These are phyloP conservation scores for Talaromyces liani DNA, from an alignment of 495 filamentous ascomycete species.

Conservation along the genomic window DNA sequence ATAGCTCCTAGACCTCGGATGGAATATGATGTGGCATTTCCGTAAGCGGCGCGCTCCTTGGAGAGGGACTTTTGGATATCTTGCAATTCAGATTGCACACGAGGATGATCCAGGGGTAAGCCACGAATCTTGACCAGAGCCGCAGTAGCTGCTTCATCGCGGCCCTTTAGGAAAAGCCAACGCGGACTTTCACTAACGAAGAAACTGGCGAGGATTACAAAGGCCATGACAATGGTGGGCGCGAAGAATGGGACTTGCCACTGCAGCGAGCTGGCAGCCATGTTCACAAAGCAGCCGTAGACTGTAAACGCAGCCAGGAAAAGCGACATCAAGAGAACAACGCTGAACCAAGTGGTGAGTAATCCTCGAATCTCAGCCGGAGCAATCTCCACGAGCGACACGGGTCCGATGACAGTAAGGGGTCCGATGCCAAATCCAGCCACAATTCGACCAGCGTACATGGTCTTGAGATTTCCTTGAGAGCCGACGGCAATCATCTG, in stretches of 20 bases:
- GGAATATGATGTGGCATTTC: slow-evolving; percentile 5
- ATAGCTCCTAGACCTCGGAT: not conserved
- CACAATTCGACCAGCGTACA: slow-evolving; percentile 14
- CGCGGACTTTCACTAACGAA: slow-evolving; percentile 60
- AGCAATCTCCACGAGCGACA: slow-evolving; percentile 15
- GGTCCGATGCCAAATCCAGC: slow-evolving; percentile 14
- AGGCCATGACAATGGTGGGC: slow-evolving; percentile 11
- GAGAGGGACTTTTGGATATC: not conserved
- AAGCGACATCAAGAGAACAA: slow-evolving; percentile 8
- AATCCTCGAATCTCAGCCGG: slow-evolving; percentile 12
- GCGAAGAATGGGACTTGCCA: slow-evolving; percentile 11
- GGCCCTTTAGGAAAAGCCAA: slow-evolving; percentile 54
- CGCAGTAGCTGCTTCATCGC: slow-evolving; percentile 45
- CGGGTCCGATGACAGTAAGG: not conserved
- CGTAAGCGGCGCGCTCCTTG: slow-evolving; percentile 3
- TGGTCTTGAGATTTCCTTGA: not conserved
- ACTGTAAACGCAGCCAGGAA: slow-evolving; percentile 8
- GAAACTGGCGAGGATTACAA: slow-evolving; percentile 51
- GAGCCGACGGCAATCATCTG: slow-evolving; percentile 9
- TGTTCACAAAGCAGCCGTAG: slow-evolving; percentile 6
- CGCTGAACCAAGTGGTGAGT: slow-evolving; percentile 12
- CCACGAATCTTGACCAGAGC: slow-evolving; percentile 53
- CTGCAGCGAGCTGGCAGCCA: slow-evolving; percentile 11
- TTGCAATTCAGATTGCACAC: slow-evolving; percentile 41
- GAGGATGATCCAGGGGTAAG: slow-evolving; percentile 43